Base-by-base conservation (phyloP, 2,329 filamentous ascomycete genomes). In the Pezicula neosporulosa region DNA sequence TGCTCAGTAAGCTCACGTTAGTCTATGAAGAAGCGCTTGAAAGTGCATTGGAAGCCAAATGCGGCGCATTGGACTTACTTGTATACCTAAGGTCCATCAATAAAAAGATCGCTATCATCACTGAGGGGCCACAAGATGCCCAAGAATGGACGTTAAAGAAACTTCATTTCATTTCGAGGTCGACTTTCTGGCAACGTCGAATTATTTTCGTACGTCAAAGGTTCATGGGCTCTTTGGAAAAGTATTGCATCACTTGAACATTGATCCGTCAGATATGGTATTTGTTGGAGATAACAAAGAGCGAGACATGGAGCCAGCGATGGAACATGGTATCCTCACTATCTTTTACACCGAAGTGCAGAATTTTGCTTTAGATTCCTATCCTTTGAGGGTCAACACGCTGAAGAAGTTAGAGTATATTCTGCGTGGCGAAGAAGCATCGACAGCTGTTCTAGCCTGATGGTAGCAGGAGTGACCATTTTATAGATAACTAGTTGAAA, bases 101-200 rank as follows among this genome's bases (percentile, higher is more conserved):
- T 0, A 72, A 73, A 55, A 72, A 66, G n/a, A 62, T 77, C 3
- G 64, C 67, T 0, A 56, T 77, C 16, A 65, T 78, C 1, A 77
- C 74, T 0, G 75, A 78, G 55, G 74, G 75, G 0, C 75, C 73
- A 0, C 67, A 72, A 37, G 75, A 77, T 59, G 69, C 73, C 2
- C 75, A 78, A 49, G 65, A 72, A 54, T 70, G 73, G 59, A 74
- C 75, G 0, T 39, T 75, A 1, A 44, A 58, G 13, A 56, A 64
- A n/a, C 60, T 74, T 12, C 30, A 18, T 37, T 74, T 12, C 30
- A 18, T 37, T 37, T 51, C 0, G 64, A 60, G 33, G 47, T 68
- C 15, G 64, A 72, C 51, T 50, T 61, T 16, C 55, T 72, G 1
- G 59, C 64, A 2, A 70, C 68, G 2, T 68, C 67, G 0, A 71